These are phyloP conservation scores for Mycena galopus DNA, from an alignment of 768 basidiomycete genomes.

Conservation along the genomic window DNA sequence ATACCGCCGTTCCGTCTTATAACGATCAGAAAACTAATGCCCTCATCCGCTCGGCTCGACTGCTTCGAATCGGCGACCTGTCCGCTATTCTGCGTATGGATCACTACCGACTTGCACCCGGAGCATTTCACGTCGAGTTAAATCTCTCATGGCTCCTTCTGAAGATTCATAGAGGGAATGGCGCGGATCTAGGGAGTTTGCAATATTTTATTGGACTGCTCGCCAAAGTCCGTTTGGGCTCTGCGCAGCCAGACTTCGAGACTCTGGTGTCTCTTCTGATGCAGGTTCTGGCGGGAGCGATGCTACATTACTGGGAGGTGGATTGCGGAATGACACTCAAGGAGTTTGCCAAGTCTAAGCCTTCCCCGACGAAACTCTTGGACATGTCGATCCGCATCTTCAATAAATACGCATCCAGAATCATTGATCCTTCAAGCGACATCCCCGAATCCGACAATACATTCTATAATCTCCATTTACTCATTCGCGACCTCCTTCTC, in stretches of 20 bases:
- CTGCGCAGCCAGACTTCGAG: constrained; percentile 38
- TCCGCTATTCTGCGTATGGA: constrained; percentile 24
- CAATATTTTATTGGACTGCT: constrained; percentile 37
- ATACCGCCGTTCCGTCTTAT: constrained; percentile 13
- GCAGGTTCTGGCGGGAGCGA: constrained; percentile 33
- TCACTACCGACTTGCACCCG: constrained; percentile 27
- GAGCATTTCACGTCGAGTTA: constrained; percentile 37
- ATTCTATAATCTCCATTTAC: not conserved
- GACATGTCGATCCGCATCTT: constrained; percentile 8
- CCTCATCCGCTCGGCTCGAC: constrained; percentile 24
- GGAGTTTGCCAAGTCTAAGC: constrained; percentile 29
- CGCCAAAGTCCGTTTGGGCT: constrained; percentile 30
- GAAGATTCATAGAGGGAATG: constrained; percentile 9
- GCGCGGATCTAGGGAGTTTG: constrained; percentile 31
- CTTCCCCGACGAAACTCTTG: constrained; percentile 31
- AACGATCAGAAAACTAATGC: constrained; percentile 27
- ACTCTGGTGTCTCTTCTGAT: constrained; percentile 28
- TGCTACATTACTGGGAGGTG: constrained; percentile 32
- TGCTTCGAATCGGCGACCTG: constrained; percentile 13
- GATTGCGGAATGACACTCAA: constrained; percentile 28
- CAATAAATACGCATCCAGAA: constrained; percentile 8
- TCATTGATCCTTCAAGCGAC: not conserved
- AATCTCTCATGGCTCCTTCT: constrained; percentile 38
- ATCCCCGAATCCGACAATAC: constrained; percentile 4
- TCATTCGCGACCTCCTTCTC: constrained; percentile 1